These are phyloP conservation scores for Grammothele lineata DNA, from an alignment of 768 basidiomycete species.

Conservation along the genomic window DNA sequence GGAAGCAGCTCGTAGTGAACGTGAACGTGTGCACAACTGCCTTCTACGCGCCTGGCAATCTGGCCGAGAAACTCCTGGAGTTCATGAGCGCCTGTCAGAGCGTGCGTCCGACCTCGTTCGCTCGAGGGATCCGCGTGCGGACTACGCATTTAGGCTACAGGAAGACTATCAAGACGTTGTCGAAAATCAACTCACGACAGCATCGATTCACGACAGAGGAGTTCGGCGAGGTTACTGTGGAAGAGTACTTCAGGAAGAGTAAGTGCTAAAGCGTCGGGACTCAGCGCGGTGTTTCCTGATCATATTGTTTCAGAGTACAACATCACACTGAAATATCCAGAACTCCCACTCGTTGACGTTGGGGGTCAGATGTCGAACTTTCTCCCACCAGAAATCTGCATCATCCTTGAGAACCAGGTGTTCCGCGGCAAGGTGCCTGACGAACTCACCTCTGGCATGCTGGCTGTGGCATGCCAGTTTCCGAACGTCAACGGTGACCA, in stretches of 20 bases:
- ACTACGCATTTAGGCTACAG: constrained; percentile 54
- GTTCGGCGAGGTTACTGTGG: constrained; percentile 55
- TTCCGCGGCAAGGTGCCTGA: constrained; percentile 59
- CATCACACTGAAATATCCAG: constrained; percentile 41
- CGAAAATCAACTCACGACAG: constrained; percentile 12
- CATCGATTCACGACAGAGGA: constrained; percentile 55
- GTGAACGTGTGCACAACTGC: constrained; percentile 51
- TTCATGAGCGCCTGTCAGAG: constrained; percentile 41
- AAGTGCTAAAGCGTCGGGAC: constrained; percentile 28
- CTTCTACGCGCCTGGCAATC: constrained; percentile 55
- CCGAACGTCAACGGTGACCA: constrained; percentile 54
- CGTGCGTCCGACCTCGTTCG: constrained; percentile 45
- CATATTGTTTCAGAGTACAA: constrained; percentile 47
- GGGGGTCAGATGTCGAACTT: constrained; percentile 31
- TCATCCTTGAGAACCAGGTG: constrained; percentile 53
- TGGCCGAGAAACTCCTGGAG: constrained; percentile 51
- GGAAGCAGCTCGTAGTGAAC: constrained; percentile 49
- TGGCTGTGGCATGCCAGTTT: constrained; percentile 58
- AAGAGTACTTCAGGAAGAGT: constrained; percentile 63
- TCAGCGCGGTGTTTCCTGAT: constrained; percentile 29
- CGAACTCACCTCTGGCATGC: constrained; percentile 65
- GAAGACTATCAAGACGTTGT: constrained; percentile 28
- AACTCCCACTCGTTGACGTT: constrained; percentile 32
- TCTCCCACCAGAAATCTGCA: constrained; percentile 70
- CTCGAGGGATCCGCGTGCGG: constrained; percentile 51